These are phyloP conservation scores for Citrus sinensis DNA, from an alignment of 345 rosid genomes.

Conservation along the genomic window DVS_A1.0 CM039162.1:7645001-7645500, in stretches of 20 bases:
- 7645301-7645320: background rate
- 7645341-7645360: slow-evolving; percentile 92
- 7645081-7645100: background rate
- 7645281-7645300: background rate
- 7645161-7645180: background rate
- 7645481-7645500: background rate
- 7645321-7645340: slow-evolving; percentile 38
- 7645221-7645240: slow-evolving; percentile 88
- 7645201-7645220: slow-evolving; percentile 63
- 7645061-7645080: background rate
- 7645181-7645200: background rate
- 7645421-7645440: slow-evolving; percentile 85
- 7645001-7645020: slow-evolving; percentile 93
- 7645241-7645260: slow-evolving; percentile 87
- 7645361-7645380: slow-evolving; percentile 91
- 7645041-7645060: slow-evolving; percentile 43
- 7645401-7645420: slow-evolving; percentile 77
- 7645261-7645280: slow-evolving; percentile 11
- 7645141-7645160: background rate
- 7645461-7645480: slow-evolving; percentile 6
- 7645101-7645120: background rate
- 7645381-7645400: slow-evolving; percentile 78
- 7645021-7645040: slow-evolving; percentile 83
- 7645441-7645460: background rate
- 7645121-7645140: background rate